phyloP scores from a whole-genome alignment of 148 eudicot genomes.

The Rhododendron vialii region DNA sequence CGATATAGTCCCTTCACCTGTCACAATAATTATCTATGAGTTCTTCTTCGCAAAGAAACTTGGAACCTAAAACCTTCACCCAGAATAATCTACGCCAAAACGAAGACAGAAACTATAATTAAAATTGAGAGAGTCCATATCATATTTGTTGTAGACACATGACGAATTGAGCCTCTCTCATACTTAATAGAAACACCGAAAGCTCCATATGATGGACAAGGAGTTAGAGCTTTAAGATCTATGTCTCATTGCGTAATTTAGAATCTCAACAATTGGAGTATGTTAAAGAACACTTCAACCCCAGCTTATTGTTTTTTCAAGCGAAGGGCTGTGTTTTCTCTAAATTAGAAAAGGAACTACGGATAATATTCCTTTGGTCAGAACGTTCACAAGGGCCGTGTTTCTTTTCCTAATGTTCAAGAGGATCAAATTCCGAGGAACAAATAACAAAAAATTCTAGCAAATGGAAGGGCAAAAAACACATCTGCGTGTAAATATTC shows the following conservation, averaged over 20 bases:
- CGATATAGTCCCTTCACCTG: slow-evolving; percentile 95
- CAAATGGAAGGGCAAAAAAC: background rate
- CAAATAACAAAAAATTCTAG: background rate
- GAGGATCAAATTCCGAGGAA: background rate
- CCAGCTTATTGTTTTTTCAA: background rate
- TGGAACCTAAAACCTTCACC: slow-evolving; percentile 8
- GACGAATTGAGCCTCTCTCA: background rate
- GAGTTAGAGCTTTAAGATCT: background rate
- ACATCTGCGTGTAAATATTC: background rate
- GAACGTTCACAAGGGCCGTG: background rate
- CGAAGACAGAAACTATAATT: background rate
- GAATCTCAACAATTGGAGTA: background rate
- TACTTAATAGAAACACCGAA: background rate
- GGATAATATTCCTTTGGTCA: background rate
- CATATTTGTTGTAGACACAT: background rate
- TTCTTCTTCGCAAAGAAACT: background rate
- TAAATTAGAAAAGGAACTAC: background rate
- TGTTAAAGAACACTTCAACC: background rate
- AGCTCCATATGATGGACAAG: background rate
- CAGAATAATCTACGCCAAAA: background rate
- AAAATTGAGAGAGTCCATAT: background rate
- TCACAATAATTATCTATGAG: slow-evolving; percentile 13
- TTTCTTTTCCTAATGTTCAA: background rate
- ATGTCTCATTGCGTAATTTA: background rate
- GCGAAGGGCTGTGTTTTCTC: background rate